Evolutionary conservation across 1,139 yeast genomes (phyloP), one percentile per base, ranked within the genome.

Genomic region (Suhomyces atakaporum): DNA sequence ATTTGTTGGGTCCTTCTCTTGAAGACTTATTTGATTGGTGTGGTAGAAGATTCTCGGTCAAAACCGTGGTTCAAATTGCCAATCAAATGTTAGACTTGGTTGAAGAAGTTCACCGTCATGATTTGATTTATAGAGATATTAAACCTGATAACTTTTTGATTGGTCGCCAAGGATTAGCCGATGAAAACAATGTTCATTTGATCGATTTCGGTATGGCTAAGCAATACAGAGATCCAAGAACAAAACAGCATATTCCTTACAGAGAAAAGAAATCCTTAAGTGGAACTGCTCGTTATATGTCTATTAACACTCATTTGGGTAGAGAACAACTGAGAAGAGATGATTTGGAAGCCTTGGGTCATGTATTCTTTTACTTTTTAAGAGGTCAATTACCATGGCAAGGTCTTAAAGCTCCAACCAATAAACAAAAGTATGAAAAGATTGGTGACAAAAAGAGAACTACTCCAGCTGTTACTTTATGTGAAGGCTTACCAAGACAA

Each of bases 21-120:
- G 90, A 84, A 54, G 92, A 84, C 56, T 63, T 84, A 38, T 84
- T 84, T 62, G 92, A 84, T 53, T 84, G 90, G 92, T 84, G 92
- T 63, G 83, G 84, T 12, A 70, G 92, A 28, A 73, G 75, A 51
- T 83, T 84, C 50, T 62, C 77, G n/a, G 73, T 79, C 25, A 77
- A 81, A 53, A 82, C 90, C 1, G 88, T 82, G 31, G 81, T 82
- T 15, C 86, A 81, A 53, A 79, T 82, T 15, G 86, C 89, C 2
- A 80, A 76, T 37, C 90, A 84, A 58, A 84, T 84, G 92, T 77
- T 84, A 40, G 63, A 74, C 33, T 58, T 83, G 47, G 82, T 84
- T 34, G 82, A 82, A 56, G 70, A 75, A 33, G 74, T 84, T 35
- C 92, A 84, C 56, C 78, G 77, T 30, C 80, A 79, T 53, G 84